phyloP scores from a whole-genome alignment of 2,329 filamentous ascomycete species.

The Neopestalotiopsis sp. region DNA sequence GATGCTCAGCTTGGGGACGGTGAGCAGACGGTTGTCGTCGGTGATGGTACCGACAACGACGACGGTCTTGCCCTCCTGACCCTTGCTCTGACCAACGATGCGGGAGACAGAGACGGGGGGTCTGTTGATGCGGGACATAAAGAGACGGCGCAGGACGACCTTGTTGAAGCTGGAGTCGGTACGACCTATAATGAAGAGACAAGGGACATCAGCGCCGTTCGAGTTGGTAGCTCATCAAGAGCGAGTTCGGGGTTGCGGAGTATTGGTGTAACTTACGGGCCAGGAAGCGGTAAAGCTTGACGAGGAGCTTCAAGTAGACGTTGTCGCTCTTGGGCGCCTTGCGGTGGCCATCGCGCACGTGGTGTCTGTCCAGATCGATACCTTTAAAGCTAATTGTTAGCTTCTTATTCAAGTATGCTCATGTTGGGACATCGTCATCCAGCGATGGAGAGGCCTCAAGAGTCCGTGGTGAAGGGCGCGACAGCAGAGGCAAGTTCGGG shows the following conservation, averaged over 20 bases:
- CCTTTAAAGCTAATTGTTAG: slow-evolving; percentile 67
- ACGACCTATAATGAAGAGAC: slow-evolving; percentile 65
- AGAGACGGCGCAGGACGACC: slow-evolving; percentile 94
- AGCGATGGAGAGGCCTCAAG: slow-evolving; percentile 19
- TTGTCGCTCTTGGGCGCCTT: slow-evolving; percentile 98
- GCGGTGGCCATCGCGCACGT: slow-evolving; percentile 78
- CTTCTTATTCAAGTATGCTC: slow-evolving; percentile 71
- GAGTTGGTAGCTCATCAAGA: not conserved
- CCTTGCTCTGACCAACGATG: slow-evolving; percentile 74
- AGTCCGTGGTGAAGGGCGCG: not conserved
- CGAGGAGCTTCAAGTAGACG: slow-evolving; percentile 94
- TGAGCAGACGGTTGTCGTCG: slow-evolving; percentile 93
- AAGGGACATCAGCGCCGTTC: not conserved
- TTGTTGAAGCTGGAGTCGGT: slow-evolving; percentile 99
- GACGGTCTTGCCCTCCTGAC: slow-evolving; percentile 81
- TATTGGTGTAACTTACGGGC: slow-evolving; percentile 70
- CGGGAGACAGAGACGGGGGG: slow-evolving; percentile 93
- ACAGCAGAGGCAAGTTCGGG: not conserved
- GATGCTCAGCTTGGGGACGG: slow-evolving; percentile 89
- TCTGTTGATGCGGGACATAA: slow-evolving; percentile 99
- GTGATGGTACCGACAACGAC: slow-evolving; percentile 95
- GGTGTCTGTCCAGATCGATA: slow-evolving; percentile 76
- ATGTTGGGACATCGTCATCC: slow-evolving; percentile 35
- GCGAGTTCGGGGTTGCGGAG: not conserved
- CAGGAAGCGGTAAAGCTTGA: slow-evolving; percentile 98